Evolutionary conservation across 495 filamentous ascomycete genomes (phyloP), one percentile per base, ranked within the genome.

Genomic region (Hypoxylon trugodes): DNA sequence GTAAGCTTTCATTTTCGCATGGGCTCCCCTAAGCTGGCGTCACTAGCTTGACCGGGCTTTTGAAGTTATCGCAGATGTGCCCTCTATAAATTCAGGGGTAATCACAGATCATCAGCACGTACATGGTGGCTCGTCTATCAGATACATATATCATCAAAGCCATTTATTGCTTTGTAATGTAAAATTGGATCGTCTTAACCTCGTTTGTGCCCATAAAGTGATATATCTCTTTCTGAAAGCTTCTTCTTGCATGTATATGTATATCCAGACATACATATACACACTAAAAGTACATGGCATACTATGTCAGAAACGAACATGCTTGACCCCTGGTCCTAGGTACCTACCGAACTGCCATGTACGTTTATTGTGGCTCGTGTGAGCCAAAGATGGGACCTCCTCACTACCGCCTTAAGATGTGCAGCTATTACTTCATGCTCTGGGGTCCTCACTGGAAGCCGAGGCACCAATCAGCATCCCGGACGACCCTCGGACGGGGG

Each of bases 361-460:
- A 26, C 5, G 50, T 43, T 38, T 38, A 54, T 54, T 18, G 48
- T 54, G 42, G 49, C 49, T 50, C 16, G 30, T 30, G 42, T 38
- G 13, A 35, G 30, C 18, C 43, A 15, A 32, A 50, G 55, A 50
- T 41, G 35, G 43, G 16, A n/a, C 46, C 24, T n/a, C 18, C 36
- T 5, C 32, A 41, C 26, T 30, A 60, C 57, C 38, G 59, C 50
- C 28, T 50, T 60, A 56, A 60, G 56, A 66, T 56, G 56, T 43
- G 62, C 62, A 60, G 42, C 62, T 66, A 66, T 66, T 38, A 61
- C 46, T 53, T 58, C 40, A 61, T 53, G 52, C 46, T n/a, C n/a
- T 28, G 36, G 54, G 54, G 62, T 50, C 22, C 25, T 38, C 22
- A 41, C 26, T 46, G 28, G 54, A 28, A 59, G 46, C 46, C 64